Evolutionary conservation across 257 asterid genomes (phyloP), one percentile per base, ranked within the genome.

Genomic region (Plantago ovata): DNA sequence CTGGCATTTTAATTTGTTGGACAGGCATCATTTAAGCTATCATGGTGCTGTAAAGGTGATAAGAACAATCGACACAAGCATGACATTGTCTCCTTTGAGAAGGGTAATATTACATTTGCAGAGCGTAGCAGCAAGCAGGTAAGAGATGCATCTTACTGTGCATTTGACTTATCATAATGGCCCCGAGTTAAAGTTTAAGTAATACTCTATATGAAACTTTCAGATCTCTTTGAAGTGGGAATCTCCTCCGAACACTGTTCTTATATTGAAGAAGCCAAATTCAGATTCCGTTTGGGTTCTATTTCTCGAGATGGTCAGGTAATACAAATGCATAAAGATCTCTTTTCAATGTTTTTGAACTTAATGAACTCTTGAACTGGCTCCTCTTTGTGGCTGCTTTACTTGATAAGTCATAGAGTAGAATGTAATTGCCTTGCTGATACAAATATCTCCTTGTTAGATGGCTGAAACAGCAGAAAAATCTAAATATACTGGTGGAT

Each of bases 71-170:
- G 86, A 70, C 87, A 88, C 80, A 92, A 85, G 66, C 98, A 85
- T 43, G 96, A 92, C 62, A 65, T 92, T 49, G 98, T 92, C 71
- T 92, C 98, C 41, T 92, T 92, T 69, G 98, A 88, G 68, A 84
- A 79, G 77, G 98, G 98, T 53, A 75, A 92, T 73, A 92, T 92
- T 72, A 85, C 95, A 64, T 80, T 96, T 60, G 94, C 96, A 10
- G 96, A 82, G 68, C 94, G 98, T 55, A 92, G 95, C 76, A 92
- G 94, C 64, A 92, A 83, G 69, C 96, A 92, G 94, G 98, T 92
- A 22, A 50, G 18, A 22, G 18, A 54, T 33, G 24, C 49, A 9
- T 40, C 11, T 49, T 4, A 23, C 16, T 41, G 10, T 13, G 38
- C 45, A 28, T 24, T 38, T 47, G 15, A 55, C 48, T 32, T 12